Conservation (phyloP, 140 eudicot genomes). For the Erigeron philadelphicus region DNA sequence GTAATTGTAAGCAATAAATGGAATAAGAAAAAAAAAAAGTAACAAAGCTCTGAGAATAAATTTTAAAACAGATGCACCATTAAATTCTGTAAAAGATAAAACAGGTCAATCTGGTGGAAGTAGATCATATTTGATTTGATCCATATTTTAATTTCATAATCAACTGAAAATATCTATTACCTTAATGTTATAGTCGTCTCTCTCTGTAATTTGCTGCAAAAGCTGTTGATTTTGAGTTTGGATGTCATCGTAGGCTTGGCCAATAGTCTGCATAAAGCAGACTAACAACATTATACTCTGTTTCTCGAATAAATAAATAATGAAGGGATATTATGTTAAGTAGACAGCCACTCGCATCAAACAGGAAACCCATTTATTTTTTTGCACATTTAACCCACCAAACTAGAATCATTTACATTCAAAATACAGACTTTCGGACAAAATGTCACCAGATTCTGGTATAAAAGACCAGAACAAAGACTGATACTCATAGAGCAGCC, state of each 20-base stretch:
- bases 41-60: constrained; percentile 1
- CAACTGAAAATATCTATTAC: constrained; percentile 30
- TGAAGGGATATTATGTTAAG: no score
- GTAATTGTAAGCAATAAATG: not conserved
- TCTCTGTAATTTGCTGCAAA: constrained; percentile 88
- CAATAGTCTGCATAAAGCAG: constrained; percentile 56
- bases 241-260: constrained; percentile 93
- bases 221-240: constrained; percentile 91
- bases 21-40: not conserved
- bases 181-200: constrained; percentile 93
- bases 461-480: no score
- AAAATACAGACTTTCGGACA: no score
- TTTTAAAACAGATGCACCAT: not conserved
- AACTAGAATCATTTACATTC: no score
- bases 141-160: constrained; percentile 10
- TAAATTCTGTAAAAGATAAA: constrained; percentile 11
- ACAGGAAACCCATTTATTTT: no score
- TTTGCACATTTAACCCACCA: not conserved
- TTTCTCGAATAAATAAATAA: not conserved
- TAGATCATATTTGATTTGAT: not conserved
- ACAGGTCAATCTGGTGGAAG: not conserved
- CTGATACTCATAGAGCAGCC: no score
- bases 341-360: no score
- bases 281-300: constrained; percentile 20
- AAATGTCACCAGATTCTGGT: no score